Evolutionary conservation across 495 filamentous ascomycete species (phyloP).

Genomic region (Darksidea phi): DNA sequence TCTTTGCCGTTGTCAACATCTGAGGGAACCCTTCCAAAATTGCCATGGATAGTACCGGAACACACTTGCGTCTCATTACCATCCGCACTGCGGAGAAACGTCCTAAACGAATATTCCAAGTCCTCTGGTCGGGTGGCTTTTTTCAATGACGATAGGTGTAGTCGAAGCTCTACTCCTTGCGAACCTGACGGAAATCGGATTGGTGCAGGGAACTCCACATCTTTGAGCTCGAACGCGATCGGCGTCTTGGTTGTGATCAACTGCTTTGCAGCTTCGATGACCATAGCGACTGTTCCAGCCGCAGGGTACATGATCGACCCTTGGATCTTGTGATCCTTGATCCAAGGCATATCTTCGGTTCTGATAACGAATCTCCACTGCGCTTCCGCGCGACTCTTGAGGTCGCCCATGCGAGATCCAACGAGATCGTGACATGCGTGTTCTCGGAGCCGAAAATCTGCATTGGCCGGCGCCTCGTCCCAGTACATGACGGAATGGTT

Average conservation of each 20-base stretch:
- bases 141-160: not conserved
- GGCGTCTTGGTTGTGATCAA: not conserved
- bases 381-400: not conserved
- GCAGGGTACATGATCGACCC: not conserved
- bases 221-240: not conserved
- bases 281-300: not conserved
- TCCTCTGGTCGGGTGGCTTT: not conserved
- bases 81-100: not conserved
- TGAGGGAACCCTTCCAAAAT: not conserved
- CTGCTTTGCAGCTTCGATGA: constrained; percentile 1
- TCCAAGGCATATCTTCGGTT: constrained; percentile 1
- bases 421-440: constrained; percentile 3
- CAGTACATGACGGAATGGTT: constrained; percentile 8
- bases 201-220: constrained; percentile 5
- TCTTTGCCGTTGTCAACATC: constrained; percentile 6
- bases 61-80: not conserved
- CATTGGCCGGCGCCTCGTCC: constrained; percentile 5
- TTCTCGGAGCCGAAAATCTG: not conserved
- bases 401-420: not conserved
- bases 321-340: not conserved
- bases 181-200: not conserved
- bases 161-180: not conserved
- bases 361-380: constrained; percentile 7
- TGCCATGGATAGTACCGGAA: not conserved
- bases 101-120: not conserved